Conservation (phyloP, 805 yeast genomes). For the Tetrapisispora arboricola region DNA sequence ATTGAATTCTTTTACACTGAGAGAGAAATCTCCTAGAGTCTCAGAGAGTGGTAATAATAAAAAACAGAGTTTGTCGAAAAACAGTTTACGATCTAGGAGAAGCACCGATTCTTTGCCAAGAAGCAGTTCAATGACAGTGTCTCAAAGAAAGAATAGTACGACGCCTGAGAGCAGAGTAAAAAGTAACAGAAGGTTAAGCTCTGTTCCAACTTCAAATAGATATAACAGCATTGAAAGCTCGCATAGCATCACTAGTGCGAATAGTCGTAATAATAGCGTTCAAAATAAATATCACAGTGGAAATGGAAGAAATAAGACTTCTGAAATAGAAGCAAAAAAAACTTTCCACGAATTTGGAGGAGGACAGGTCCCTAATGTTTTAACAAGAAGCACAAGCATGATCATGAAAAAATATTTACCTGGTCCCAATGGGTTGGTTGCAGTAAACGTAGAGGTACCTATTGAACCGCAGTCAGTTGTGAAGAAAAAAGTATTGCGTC, state of each 20-base stretch:
- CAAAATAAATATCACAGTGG: neutral
- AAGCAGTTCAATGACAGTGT: constrained; percentile 3
- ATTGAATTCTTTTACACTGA: neutral
- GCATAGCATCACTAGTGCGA: neutral
- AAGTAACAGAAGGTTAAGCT: constrained; percentile 1
- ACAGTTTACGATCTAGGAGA: constrained; percentile 2
- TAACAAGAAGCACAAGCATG: constrained; percentile 16
- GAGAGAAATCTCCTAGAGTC: neutral
- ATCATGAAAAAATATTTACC: constrained; percentile 65
- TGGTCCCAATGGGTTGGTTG: constrained; percentile 58
- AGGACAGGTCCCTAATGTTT: constrained; percentile 12
- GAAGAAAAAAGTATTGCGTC: constrained; percentile 5
- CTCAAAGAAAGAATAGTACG: neutral
- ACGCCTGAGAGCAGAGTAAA: constrained; percentile 14
- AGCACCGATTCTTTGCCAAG: constrained; percentile 4
- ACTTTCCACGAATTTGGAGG: constrained; percentile 29
- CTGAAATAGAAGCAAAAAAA: constrained; percentile 19
- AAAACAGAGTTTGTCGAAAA: constrained; percentile 1
- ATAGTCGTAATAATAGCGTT: neutral
- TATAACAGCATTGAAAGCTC: constrained; percentile 1
- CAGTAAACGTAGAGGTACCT: constrained; percentile 50
- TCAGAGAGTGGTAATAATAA: constrained; percentile 1
- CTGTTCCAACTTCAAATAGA: neutral
- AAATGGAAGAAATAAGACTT: neutral
- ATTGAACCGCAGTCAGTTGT: constrained; percentile 15